phyloP scores from a whole-genome alignment of 148 eudicot genomes.

The Amaranthus cruentus region DNA sequence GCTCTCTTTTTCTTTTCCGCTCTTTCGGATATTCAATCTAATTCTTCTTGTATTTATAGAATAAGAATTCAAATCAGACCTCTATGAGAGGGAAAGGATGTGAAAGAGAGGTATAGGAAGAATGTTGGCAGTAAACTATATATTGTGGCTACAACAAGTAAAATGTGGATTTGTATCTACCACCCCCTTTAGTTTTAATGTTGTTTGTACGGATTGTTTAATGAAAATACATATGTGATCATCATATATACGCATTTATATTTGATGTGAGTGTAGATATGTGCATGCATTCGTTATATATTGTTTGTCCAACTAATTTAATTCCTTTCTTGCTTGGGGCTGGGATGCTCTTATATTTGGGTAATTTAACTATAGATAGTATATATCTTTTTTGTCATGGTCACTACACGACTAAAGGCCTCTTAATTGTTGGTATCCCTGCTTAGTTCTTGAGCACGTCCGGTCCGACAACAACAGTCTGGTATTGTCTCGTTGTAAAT shows the following conservation, averaged over 20 bases:
- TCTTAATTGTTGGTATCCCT: too few species aligned
- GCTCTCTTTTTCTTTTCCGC: too few species aligned
- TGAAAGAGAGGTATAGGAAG: slow-evolving; percentile 1
- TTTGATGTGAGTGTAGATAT: slow-evolving; percentile 8
- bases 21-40: background rate
- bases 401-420: too few species aligned
- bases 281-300: slow-evolving; percentile 8
- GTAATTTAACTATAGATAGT: background rate
- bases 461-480: background rate
- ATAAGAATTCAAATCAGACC: background rate
- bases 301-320: background rate
- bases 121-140: slow-evolving; percentile 2
- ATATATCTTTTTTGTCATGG: too few species aligned
- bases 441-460: background rate
- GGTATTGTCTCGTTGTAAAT: too few species aligned
- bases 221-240: slow-evolving; percentile 14
- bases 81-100: slow-evolving; percentile 5
- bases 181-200: slow-evolving; percentile 25
- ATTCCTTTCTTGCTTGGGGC: slow-evolving; percentile 20
- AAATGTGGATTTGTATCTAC: slow-evolving; percentile 26
- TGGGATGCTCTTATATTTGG: background rate
- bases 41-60: background rate
- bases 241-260: slow-evolving; percentile 17
- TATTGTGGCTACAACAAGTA: slow-evolving; percentile 23
- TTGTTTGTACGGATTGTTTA: slow-evolving; percentile 20